Conservation (phyloP, 2,329 filamentous ascomycete genomes). For the Didymella sp. region DNA sequence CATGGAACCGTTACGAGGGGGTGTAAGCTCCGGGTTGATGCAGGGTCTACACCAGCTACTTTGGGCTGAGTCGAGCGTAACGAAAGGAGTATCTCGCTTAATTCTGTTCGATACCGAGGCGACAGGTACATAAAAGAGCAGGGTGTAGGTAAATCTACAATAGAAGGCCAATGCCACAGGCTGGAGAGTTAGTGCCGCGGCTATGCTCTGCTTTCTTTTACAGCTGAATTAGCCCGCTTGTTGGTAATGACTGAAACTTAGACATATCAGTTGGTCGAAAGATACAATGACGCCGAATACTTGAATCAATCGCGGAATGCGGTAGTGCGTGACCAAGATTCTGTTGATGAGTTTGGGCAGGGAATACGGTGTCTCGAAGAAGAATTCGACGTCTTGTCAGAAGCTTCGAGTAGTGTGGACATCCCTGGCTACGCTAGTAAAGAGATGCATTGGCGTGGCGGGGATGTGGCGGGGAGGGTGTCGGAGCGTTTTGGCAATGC, state of each 20-base stretch:
- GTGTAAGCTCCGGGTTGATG: background rate
- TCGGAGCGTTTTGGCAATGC: background rate
- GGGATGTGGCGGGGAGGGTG: background rate
- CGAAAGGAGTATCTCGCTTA: background rate
- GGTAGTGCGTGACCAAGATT: background rate
- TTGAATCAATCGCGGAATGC: too few species aligned
- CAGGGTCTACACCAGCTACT: background rate
- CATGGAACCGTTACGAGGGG: background rate
- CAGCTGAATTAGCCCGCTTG: background rate
- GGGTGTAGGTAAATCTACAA: background rate
- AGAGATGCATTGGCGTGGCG: constrained; percentile 1
- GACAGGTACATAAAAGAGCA: background rate
- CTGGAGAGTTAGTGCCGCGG: background rate
- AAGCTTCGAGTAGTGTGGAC: background rate
- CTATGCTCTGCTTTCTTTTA: background rate
- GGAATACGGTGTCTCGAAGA: background rate
- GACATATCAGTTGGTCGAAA: background rate
- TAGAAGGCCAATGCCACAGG: too few species aligned
- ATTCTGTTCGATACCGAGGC: background rate
- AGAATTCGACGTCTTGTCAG: background rate
- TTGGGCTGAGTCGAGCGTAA: background rate
- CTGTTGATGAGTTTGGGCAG: background rate
- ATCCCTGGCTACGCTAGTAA: background rate
- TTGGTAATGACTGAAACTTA: background rate
- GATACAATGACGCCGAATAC: background rate